Evolutionary conservation across 1,139 yeast species (phyloP).

Genomic region (Kodamaea ohmeri): DNA sequence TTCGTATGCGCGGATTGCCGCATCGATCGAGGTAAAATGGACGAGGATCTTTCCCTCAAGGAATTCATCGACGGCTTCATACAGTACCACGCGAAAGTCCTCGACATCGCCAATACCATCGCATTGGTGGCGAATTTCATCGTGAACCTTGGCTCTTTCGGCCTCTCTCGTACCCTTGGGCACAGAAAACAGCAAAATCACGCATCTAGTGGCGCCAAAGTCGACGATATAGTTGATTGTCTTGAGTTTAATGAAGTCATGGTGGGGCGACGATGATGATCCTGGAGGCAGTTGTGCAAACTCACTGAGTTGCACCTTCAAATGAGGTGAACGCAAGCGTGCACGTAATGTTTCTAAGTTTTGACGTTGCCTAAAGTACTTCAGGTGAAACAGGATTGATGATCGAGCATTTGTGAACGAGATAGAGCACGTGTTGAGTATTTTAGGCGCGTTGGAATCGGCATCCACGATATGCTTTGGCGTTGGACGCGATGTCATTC

Average conservation of each 20-base stretch:
- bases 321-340: conserved; percentile 28
- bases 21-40: conserved; percentile 42
- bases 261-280: conserved; percentile 13
- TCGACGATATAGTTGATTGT: conserved; percentile 44
- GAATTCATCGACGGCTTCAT: conserved; percentile 10
- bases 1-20: conserved; percentile 41
- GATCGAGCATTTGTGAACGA: conserved; percentile 41
- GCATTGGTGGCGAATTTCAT: conserved; percentile 24
- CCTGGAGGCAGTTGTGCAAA: conserved; percentile 10
- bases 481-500: conserved; percentile 32
- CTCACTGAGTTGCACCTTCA: conserved; percentile 35
- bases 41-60: conserved; percentile 19
- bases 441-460: conserved; percentile 14
- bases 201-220: conserved; percentile 39
- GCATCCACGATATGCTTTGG: conserved; percentile 25
- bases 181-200: conserved; percentile 21
- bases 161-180: conserved; percentile 6
- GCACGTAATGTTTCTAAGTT: conserved; percentile 28
- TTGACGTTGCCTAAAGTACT: conserved; percentile 29
- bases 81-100: conserved; percentile 20
- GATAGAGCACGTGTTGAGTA: conserved; percentile 33
- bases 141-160: conserved; percentile 4
- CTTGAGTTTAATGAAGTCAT: conserved; percentile 41
- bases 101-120: conserved; percentile 38
- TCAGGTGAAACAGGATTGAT: conserved; percentile 34